These are phyloP conservation scores for Penicillium canariense DNA, from an alignment of 495 filamentous ascomycete species.

Conservation along the genomic window DNA sequence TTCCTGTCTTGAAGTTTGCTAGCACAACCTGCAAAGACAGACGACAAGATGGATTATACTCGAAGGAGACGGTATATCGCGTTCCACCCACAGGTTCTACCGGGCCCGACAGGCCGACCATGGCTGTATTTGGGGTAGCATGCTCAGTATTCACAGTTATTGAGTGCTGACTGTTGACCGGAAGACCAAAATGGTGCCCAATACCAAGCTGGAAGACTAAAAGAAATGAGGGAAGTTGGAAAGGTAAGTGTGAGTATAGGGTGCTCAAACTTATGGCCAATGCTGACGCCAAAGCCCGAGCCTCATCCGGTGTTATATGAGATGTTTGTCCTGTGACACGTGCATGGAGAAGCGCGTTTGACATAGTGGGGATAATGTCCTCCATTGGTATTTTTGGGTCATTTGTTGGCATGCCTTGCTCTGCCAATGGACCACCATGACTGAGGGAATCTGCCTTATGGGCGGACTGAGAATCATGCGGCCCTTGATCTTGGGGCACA, in stretches of 20 bases:
- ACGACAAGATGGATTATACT: conserved; percentile 29
- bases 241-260: conserved; percentile 31
- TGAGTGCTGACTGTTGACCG: conserved; percentile 20
- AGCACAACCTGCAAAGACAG: conserved; percentile 34
- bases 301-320: conserved; percentile 33
- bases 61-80: conserved; percentile 30
- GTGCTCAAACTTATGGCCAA: conserved; percentile 32
- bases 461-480: background rate
- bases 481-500: background rate
- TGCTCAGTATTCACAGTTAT: conserved; percentile 27
- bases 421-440: conserved; percentile 5
- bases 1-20: conserved; percentile 25
- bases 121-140: background rate
- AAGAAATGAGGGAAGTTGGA: conserved; percentile 19
- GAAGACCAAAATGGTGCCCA: conserved; percentile 36
- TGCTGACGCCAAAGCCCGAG: conserved; percentile 30
- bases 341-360: conserved; percentile 33
- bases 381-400: conserved; percentile 29
- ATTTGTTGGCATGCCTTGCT: conserved; percentile 5
- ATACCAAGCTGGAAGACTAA: conserved; percentile 41
- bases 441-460: background rate
- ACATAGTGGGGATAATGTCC: conserved; percentile 36
- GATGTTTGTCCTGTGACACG: conserved; percentile 27
- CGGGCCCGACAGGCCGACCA: background rate
- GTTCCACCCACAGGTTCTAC: background rate